These are phyloP conservation scores for Exophiala dermatitidis DNA, from an alignment of 2,329 filamentous ascomycete species.

Conservation along the genomic window DNA sequence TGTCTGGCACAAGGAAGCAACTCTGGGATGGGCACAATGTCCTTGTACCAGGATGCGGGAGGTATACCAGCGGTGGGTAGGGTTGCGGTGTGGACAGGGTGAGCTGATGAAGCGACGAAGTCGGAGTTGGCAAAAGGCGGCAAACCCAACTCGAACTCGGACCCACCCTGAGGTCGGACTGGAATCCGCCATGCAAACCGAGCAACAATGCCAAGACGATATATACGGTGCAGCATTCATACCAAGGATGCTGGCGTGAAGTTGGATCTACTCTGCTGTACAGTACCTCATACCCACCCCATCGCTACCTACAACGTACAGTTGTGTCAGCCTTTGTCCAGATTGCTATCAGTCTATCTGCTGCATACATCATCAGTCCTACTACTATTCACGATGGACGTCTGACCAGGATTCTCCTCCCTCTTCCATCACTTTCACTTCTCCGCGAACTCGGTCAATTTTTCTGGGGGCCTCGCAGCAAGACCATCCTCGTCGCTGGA, in stretches of 20 bases:
- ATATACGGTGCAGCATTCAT: neutral
- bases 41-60: neutral
- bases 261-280: no score
- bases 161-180: neutral
- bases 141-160: neutral
- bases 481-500: neutral
- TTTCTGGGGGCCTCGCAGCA: neutral
- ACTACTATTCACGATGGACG: neutral
- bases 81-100: neutral
- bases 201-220: neutral
- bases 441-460: neutral
- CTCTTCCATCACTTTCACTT: neutral
- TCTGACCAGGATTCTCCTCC: no score
- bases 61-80: constrained; percentile 1
- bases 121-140: constrained; percentile 6
- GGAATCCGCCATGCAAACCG: neutral
- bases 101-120: constrained; percentile 18
- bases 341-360: neutral
- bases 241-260: neutral
- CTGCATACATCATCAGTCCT: neutral
- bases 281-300: no score
- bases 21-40: constrained; percentile 3
- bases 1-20: neutral
- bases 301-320: neutral
- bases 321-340: no score